Base-by-base conservation (phyloP, 2,329 filamentous ascomycete genomes). In the Epichloe sp. region DNA sequence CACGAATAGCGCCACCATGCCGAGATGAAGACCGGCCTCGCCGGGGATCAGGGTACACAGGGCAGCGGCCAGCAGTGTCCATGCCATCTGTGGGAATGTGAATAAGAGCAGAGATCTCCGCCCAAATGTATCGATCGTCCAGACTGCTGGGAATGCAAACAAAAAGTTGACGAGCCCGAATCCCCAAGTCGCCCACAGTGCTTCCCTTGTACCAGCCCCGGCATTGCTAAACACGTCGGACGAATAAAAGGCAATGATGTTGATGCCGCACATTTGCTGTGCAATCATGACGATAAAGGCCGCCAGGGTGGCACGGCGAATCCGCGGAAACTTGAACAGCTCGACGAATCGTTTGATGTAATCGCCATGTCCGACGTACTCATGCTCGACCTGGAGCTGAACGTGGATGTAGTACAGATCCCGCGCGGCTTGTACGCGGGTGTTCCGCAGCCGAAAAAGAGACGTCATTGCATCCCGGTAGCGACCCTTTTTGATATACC, bases 251-350 rank as follows among this genome's bases (percentile, higher is more conserved):
- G 84, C 82, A 51, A 88, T 84, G 52, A 88, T 85, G 62, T 87
- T 86, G 64, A 85, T 76, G 48, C 67, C 77, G 58, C 81, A 85
- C 76, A 85, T 82, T 64, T 86, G 82, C 64, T 86, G 83, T 0
- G 80, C 81, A 59, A 86, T 81, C 88, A 94, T 94, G 57, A 91
- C 86, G 1, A 81, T 80, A 56, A 82, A 86, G 1, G 86, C 85
- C 5, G 87, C 88, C 34, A 86, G 73, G 3, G 82, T 90, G 3
- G 88, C 88, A 41, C 83, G 77, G 14, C 83, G 77, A 11, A 86
- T 72, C 45, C 85, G 77, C 1, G 84, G 82, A 52, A 88, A 76
- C 11, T 80, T 85, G 60, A 88, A 85, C 1, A 84, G 69, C 61
- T 87, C 78, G 38, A 75, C 58, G 56, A 87, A 81, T 15, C 84